Conservation (phyloP, 495 filamentous ascomycete species). For the Schizothecium vesticola region DNA sequence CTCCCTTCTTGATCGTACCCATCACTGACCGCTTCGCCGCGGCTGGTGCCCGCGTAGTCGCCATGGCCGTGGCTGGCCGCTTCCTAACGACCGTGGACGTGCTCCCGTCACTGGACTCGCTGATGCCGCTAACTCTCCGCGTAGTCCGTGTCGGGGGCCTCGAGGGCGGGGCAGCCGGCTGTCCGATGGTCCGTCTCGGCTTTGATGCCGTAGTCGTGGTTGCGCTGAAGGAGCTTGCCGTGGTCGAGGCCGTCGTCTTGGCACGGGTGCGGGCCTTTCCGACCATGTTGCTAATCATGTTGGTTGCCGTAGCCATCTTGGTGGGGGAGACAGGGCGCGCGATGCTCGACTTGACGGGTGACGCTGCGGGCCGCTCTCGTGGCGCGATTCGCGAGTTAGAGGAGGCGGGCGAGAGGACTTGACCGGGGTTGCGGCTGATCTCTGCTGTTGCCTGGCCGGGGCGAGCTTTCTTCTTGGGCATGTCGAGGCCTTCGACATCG, state of each 20-base stretch:
- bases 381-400: constrained; percentile 67
- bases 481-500: constrained; percentile 49
- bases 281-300: constrained; percentile 53
- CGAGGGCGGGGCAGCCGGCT: constrained; percentile 23
- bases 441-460: constrained; percentile 19
- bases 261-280: constrained; percentile 50
- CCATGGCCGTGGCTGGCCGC: constrained; percentile 36
- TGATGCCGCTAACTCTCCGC: constrained; percentile 42
- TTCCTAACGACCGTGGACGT: constrained; percentile 42
- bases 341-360: constrained; percentile 34
- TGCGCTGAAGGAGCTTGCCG: constrained; percentile 26
- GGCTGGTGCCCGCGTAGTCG: constrained; percentile 17
- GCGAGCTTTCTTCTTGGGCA: constrained; percentile 40
- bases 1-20: constrained; percentile 40
- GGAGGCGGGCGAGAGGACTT: constrained; percentile 74
- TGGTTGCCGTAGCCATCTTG: constrained; percentile 37
- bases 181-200: constrained; percentile 27
- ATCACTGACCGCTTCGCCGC: constrained; percentile 35
- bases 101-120: constrained; percentile 47
- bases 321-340: constrained; percentile 37
- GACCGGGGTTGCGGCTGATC: constrained; percentile 32
- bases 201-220: constrained; percentile 22
- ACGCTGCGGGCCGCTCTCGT: constrained; percentile 22
- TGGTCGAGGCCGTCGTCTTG: constrained; percentile 44
- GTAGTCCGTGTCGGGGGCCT: constrained; percentile 36